Conservation (phyloP, 768 basidiomycete genomes). For the Tricholoma hemisulphureum region DNA sequence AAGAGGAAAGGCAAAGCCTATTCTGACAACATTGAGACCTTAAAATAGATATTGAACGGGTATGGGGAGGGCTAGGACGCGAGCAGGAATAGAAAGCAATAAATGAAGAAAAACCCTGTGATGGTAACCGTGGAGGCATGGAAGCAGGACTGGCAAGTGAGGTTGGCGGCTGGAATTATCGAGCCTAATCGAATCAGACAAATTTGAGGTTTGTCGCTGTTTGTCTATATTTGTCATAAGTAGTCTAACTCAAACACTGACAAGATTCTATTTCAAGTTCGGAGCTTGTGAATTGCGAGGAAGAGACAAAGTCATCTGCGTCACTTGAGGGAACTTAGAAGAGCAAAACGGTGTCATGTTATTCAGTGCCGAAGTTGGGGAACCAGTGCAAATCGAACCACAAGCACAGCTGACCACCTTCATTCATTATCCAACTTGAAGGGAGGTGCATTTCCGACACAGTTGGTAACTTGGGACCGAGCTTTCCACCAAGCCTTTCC, state of each 20-base stretch:
- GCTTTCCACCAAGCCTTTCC: constrained; percentile 83
- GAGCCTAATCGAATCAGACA: too few relatives aligned
- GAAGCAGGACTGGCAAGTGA: constrained; percentile 14
- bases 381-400: neutral
- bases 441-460: neutral
- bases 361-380: too few relatives aligned
- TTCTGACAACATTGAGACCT: constrained; percentile 36
- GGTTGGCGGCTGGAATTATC: too few relatives aligned
- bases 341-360: neutral
- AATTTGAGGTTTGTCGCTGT: constrained; percentile 37
- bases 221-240: constrained; percentile 10
- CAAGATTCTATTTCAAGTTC: too few relatives aligned
- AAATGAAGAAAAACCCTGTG: constrained; percentile 52
- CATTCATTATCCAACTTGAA: neutral
- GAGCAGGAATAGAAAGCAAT: constrained; percentile 59
- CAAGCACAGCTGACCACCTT: neutral
- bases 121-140: constrained; percentile 53
- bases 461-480: constrained; percentile 25
- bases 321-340: neutral
- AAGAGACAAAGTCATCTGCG: too few relatives aligned
- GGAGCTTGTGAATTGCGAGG: neutral
- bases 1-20: constrained; percentile 13
- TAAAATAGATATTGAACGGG: constrained; percentile 41
- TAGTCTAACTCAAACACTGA: neutral
- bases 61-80: constrained; percentile 30